phyloP scores from a whole-genome alignment of 31 red algal species.

The Porphyra umbilicalis region DNA sequence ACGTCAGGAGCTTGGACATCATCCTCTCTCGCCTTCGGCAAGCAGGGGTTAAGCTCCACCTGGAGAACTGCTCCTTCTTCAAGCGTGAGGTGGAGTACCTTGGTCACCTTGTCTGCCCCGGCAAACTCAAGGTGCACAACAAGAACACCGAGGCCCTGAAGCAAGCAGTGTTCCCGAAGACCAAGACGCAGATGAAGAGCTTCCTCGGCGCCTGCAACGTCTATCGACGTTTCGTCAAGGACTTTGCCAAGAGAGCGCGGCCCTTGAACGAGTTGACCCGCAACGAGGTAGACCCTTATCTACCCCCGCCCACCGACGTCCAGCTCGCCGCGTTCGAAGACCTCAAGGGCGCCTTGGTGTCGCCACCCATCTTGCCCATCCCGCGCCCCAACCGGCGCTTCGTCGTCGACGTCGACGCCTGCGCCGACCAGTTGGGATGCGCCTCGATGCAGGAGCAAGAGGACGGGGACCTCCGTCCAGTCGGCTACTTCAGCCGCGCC shows the following conservation, averaged over 20 bases:
- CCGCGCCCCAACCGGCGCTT: not conserved
- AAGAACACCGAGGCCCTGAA: slow-evolving; percentile 19
- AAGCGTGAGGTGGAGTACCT: slow-evolving; percentile 7
- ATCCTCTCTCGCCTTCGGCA: slow-evolving; percentile 2
- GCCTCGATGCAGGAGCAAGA: slow-evolving; percentile 8
- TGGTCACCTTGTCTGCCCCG: slow-evolving; percentile 16
- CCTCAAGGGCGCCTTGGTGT: not conserved
- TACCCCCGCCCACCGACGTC: not conserved
- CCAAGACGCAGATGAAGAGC: not conserved
- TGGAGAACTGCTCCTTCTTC: slow-evolving; percentile 30
- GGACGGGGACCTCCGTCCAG: not conserved
- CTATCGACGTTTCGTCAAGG: slow-evolving; percentile 19
- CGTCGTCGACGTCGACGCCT: slow-evolving; percentile 8
- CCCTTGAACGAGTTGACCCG: not conserved
- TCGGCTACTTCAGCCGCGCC: slow-evolving; percentile 11
- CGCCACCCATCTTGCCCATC: not conserved
- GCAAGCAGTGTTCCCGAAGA: not conserved
- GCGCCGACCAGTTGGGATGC: not conserved
- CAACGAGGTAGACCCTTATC: too few relatives aligned
- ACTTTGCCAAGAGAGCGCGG: not conserved
- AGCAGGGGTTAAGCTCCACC: slow-evolving; percentile 14
- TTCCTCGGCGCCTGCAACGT: slow-evolving; percentile 17
- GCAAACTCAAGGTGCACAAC: not conserved
- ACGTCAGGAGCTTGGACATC: slow-evolving; percentile 6
- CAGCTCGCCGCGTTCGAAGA: not conserved